A percentile compares a stretch with the other conserved stretches of the same genome.
Conservation (phyloP, 2,329 filamentous ascomycete genomes). For the Botryotinia narcissicola region DNA sequence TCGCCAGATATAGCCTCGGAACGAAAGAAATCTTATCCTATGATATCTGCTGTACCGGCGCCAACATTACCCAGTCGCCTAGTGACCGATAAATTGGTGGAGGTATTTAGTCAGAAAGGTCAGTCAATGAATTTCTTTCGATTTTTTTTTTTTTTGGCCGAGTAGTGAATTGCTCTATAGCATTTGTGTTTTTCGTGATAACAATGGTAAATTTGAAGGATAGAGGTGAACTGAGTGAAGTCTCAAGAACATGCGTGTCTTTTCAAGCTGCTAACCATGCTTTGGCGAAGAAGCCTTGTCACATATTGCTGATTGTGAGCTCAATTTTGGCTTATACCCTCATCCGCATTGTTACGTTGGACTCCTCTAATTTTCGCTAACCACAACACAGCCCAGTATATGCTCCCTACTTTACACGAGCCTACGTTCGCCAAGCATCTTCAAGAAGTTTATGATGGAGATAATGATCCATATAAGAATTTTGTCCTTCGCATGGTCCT, state of each 20-base stretch:
- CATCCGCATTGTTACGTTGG: not conserved
- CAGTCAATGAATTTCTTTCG: conserved; percentile 33
- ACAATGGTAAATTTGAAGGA: not conserved
- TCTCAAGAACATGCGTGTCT: not conserved
- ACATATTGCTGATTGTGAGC: conserved; percentile 14
- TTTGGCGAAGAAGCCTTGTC: conserved; percentile 11
- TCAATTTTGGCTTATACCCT: conserved; percentile 16
- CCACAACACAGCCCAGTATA: conserved; percentile 67
- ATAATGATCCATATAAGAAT: conserved; percentile 76
- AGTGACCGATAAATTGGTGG: conserved; percentile 74
- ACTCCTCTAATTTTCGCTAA: conserved; percentile 22
- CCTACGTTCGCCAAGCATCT: conserved; percentile 72
- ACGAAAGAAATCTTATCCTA: conserved; percentile 84
- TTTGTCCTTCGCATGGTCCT: conserved; percentile 90
- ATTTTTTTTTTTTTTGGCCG: not conserved
- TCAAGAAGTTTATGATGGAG: conserved; percentile 75
- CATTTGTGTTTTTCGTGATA: not conserved
- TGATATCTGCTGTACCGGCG: conserved; percentile 82
- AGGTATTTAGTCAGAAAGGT: conserved; percentile 86
- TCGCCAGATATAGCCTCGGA: conserved; percentile 51
- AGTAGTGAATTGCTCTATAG: not conserved
- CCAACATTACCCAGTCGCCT: conserved; percentile 69
- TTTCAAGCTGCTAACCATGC: conserved; percentile 12
- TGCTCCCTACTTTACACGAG: conserved; percentile 86
- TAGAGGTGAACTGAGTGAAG: conserved; percentile 5